A percentile compares a stretch with the other conserved stretches of the same genome.
These are phyloP conservation scores for Phytophthora tentaculata DNA, from an alignment of 352 stramenopile species.

Conservation along the genomic window DNA sequence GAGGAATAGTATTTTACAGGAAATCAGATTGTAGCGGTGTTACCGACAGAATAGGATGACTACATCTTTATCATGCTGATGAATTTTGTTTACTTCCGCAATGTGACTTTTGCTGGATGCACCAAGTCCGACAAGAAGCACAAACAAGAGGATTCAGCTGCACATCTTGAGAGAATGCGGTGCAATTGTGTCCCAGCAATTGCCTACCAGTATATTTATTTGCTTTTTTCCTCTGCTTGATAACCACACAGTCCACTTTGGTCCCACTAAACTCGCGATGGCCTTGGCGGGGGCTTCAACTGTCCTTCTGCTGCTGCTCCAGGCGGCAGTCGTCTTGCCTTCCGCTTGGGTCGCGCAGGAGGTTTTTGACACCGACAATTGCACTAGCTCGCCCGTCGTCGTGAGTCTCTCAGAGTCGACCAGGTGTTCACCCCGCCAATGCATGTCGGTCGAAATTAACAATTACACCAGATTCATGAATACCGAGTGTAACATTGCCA, in stretches of 20 bases:
- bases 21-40: no score
- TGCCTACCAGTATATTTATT: no score
- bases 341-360: constrained; percentile 25
- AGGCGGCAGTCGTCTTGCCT: constrained; percentile 2
- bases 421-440: constrained; percentile 10
- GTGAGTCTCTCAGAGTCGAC: constrained; percentile 12
- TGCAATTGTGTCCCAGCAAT: constrained; percentile 5
- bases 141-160: not conserved
- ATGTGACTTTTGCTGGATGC: not conserved
- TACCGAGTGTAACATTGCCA: constrained; percentile 26
- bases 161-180: constrained; percentile 23
- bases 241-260: constrained; percentile 19
- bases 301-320: constrained; percentile 11
- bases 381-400: constrained; percentile 15
- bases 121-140: constrained; percentile 1
- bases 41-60: no score
- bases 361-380: constrained; percentile 17
- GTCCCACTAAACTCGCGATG: constrained; percentile 23
- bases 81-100: not conserved
- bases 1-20: no score
- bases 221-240: constrained; percentile 20
- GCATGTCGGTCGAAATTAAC: constrained; percentile 17
- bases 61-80: no score
- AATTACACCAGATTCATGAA: constrained; percentile 19
- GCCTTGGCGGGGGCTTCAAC: not conserved